Base-by-base conservation (phyloP, 225 moss, liverwort and hornwort species). In the Polytrichum commune region DNA sequence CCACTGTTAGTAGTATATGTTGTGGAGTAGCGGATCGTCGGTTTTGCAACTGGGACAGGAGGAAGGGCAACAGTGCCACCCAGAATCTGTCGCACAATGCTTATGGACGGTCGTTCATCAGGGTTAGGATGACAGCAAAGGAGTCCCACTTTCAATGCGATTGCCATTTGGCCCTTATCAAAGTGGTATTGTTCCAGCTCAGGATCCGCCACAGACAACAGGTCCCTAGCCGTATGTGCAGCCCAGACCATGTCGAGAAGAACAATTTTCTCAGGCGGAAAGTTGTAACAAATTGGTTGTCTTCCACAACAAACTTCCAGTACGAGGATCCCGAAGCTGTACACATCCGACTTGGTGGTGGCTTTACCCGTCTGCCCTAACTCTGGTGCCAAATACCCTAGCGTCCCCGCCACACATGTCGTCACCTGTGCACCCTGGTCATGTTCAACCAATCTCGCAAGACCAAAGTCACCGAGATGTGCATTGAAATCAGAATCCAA, bases 371-470 rank as follows among this genome's bases (percentile, higher is more conserved):
- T 85, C 53, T 81, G 82, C 8, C 73, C 78, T 5, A 86, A 69
- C 81, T 93, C 93, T 8, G 91, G 91, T 23, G 91, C 93, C 77
- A 93, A 74, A 29, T 89, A 91, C 6, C 89, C 93, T 1, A 93
- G 77, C 5, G 93, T 91, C 20, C 91, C 91, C 20, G 87, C 93
- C 69, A 93, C 57, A 46, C 46, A 46, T 38, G 88, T 76, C 6
- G 88, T 93, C 54, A 85, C 89, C 66, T 89, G 70, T 8, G 88
- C 82, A n/a, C 78, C 67, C 54, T 76, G 77, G 76, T 86, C 80
- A 72, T 91, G 91, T 2, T 87, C 87, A 18, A 89, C 79, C 29
- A 91, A 74, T 2, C 83, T 77, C 1, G 79, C 89, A 6, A 80
- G 82, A n/a, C 86, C 81, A 67, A 88, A 93, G 38, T 91, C 87